Evolutionary conservation across 192 early-diverging fungal species (phyloP).

Genomic region (Endogone sp.): DNA sequence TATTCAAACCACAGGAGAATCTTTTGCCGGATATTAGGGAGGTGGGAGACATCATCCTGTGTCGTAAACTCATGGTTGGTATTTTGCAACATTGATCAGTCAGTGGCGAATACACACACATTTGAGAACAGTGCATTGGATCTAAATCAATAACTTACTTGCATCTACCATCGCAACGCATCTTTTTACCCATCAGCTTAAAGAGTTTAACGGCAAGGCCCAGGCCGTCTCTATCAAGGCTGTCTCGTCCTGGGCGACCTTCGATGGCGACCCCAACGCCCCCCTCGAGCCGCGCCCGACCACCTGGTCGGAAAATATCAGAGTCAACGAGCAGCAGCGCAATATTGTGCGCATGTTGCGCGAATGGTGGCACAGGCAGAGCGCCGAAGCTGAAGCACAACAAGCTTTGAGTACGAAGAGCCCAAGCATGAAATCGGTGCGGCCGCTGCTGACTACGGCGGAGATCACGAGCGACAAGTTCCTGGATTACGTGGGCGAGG

Average conservation of each 20-base stretch:
- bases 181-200: neutral
- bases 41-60: neutral
- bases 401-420: too few relatives aligned
- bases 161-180: too few relatives aligned
- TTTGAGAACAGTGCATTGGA: too few relatives aligned
- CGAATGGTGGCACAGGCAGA: neutral
- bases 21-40: neutral
- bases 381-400: too few relatives aligned
- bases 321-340: neutral
- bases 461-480: neutral
- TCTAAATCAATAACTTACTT: too few relatives aligned
- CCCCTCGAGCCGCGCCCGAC: neutral
- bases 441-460: neutral
- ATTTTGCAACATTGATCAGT: too few relatives aligned
- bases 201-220: neutral
- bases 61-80: neutral
- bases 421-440: neutral
- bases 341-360: neutral
- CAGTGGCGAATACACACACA: too few relatives aligned
- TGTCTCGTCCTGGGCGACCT: neutral
- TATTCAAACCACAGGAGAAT: neutral
- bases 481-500: neutral
- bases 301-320: neutral
- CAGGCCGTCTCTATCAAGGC: neutral
- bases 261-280: neutral